Evolutionary conservation across 208 protist genomes (phyloP), one percentile per base, ranked within the genome.

Genomic region (Wallacemonas collosoma): DNA sequence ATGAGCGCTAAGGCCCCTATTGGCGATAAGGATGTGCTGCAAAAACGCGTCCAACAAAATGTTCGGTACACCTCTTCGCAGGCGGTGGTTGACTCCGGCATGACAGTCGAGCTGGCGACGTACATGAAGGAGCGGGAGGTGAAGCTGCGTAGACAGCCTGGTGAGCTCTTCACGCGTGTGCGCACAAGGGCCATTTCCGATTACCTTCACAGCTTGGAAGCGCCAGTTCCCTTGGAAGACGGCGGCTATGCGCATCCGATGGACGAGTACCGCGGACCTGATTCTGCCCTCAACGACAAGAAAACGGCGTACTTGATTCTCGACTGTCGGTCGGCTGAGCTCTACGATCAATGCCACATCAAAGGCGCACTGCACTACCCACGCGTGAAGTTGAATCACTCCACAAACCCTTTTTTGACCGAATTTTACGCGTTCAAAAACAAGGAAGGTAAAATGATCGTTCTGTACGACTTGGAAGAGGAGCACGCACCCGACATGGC

Each of bases 381-480:
- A 1, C 85, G 82, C 63, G 82, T 85, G 11, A 85, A 77, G 64
- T 67, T 98, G 43, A 76, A 88, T 60, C 89, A 95, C 76, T 80
- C 89, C 26, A 93, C 77, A 2, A 92, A 86, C 64, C 90, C 90
- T 0, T 90, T 95, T 75, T 64, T 92, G 50, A 79, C 89, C 1
- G 90, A 95, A 68, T 93, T 98, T 82, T 94, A 87, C 77, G 61
- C 79, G 7, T 86, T 93, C 71, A 95, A 95, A 69, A 98, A 98
- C 80, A 97, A 94, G 73, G 81, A 85, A 2, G 85, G 88, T 38
- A 90, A 91, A 61, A 41, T 87, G 36, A 89, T 98, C 53, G 83
- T 96, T 2, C 65, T 96, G n/a, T 98, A 98, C 73, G 92, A 97
- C 56, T 45, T 95, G 14, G 92, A 95, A 57, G 94, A 96, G 68